Conservation (phyloP, 176 grass and related monocot genomes). For the Otatea glauca region DNA sequence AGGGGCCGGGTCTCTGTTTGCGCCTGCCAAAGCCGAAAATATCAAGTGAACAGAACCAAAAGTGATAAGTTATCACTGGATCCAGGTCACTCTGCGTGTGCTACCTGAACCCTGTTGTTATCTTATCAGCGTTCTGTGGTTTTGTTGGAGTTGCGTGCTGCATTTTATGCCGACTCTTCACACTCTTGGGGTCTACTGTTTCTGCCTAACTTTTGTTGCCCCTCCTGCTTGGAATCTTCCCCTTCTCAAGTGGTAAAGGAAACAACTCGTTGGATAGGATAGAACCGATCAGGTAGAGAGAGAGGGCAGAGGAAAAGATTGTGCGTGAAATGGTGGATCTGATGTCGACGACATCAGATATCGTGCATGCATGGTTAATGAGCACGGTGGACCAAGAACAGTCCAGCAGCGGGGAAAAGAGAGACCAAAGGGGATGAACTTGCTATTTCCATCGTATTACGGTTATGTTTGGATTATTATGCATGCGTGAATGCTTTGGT, state of each 20-base stretch:
- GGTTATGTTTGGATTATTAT: neutral
- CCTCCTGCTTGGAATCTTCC: slow-evolving; percentile 12
- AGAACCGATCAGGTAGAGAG: neutral
- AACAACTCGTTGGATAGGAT: neutral
- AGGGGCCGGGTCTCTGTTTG: neutral
- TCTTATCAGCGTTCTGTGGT: neutral
- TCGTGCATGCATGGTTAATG: neutral
- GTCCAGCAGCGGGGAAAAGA: neutral
- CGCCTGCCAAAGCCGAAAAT: neutral
- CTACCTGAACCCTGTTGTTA: neutral
- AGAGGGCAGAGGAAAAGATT: neutral
- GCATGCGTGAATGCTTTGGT: neutral
- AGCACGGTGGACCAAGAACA: neutral
- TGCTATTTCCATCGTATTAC: neutral
- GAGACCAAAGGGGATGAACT: neutral
- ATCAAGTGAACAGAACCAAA: slow-evolving; percentile 9
- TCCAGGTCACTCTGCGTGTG: slow-evolving; percentile 21
- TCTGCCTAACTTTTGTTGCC: slow-evolving; percentile 40
- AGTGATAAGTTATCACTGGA: slow-evolving; percentile 60
- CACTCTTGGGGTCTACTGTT: neutral
- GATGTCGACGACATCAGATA: slow-evolving; percentile 3
- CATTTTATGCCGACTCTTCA: neutral
- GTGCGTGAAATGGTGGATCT: neutral
- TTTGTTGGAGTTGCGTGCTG: neutral
- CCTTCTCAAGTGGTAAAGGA: neutral